Conservation (phyloP, 805 yeast species). For the Maudiozyma serrabonitensis region DNA sequence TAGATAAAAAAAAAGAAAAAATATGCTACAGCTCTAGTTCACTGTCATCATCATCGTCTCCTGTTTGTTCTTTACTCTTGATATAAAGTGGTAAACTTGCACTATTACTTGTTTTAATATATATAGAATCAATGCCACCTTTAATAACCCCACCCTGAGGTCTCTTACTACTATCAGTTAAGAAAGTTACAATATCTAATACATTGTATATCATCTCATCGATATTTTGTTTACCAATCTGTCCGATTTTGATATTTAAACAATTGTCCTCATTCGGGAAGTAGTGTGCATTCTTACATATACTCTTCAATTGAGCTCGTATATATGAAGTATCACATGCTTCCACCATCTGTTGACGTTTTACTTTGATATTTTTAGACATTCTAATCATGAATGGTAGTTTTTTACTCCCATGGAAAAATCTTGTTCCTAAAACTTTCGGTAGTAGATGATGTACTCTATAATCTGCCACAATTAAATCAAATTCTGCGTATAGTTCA, state of each 20-base stretch:
- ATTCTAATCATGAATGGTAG: constrained; percentile 61
- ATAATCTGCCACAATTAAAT: constrained; percentile 59
- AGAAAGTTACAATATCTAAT: constrained; percentile 33
- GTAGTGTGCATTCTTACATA: constrained; percentile 52
- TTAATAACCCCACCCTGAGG: constrained; percentile 54
- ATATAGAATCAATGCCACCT: constrained; percentile 39
- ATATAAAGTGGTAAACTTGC: constrained; percentile 48
- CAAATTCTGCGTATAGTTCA: constrained; percentile 50
- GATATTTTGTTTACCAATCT: constrained; percentile 14
- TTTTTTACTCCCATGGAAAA: constrained; percentile 55
- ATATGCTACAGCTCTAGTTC: not conserved
- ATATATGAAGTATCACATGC: constrained; percentile 59
- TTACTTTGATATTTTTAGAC: constrained; percentile 29
- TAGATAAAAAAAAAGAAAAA: too few species aligned
- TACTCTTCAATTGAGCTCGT: constrained; percentile 52
- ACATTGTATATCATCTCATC: constrained; percentile 22
- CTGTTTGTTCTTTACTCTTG: not conserved
- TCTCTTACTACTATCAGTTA: constrained; percentile 35
- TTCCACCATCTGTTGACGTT: constrained; percentile 41
- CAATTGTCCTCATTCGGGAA: constrained; percentile 57
- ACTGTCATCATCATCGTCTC: not conserved
- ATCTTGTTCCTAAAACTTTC: constrained; percentile 45
- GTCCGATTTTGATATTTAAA: constrained; percentile 52
- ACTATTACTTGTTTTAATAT: constrained; percentile 59
- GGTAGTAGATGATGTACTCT: constrained; percentile 56